Percentiles rank a stretch among this genome's conserved stretches.
Evolutionary conservation across 2,329 filamentous ascomycete genomes (phyloP).

Genomic region (Diaporthe sp.): DNA sequence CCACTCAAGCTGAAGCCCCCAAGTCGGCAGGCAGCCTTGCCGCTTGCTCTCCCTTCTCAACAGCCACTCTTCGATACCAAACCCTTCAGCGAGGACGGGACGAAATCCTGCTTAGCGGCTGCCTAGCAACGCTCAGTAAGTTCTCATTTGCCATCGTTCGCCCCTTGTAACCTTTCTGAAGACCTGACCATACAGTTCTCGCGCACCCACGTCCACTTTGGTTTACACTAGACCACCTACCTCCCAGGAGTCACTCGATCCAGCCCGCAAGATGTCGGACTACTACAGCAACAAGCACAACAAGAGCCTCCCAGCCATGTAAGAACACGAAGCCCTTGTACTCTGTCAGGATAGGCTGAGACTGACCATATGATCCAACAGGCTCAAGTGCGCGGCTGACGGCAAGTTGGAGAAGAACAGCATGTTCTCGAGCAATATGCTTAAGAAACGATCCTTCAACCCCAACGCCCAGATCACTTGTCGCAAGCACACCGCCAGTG

Average conservation of each 20-base stretch:
- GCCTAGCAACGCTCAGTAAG: background rate
- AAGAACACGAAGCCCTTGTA: background rate
- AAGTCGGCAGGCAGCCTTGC: background rate
- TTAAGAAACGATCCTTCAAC: constrained; percentile 35
- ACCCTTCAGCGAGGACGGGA: background rate
- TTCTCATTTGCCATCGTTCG: background rate
- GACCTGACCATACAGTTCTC: background rate
- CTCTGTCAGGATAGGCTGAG: background rate
- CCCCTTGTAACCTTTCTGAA: background rate
- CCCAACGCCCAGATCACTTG: constrained; percentile 23
- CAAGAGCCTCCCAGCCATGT: constrained; percentile 29
- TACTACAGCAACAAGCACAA: constrained; percentile 11
- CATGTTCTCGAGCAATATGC: constrained; percentile 38
- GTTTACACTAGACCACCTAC: background rate
- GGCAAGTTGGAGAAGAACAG: constrained; percentile 33
- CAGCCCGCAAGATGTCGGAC: constrained; percentile 11
- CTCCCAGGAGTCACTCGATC: background rate
- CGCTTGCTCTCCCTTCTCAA: background rate
- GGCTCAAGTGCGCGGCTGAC: constrained; percentile 36
- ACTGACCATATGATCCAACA: constrained; percentile 8
- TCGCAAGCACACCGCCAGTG: constrained; percentile 34
- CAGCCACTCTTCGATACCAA: background rate
- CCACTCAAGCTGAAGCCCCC: background rate
- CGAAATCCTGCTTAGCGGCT: background rate
- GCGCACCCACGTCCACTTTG: background rate